Evolutionary conservation across 352 stramenopile species (phyloP).

Genomic region (Peronospora farinosa): DNA sequence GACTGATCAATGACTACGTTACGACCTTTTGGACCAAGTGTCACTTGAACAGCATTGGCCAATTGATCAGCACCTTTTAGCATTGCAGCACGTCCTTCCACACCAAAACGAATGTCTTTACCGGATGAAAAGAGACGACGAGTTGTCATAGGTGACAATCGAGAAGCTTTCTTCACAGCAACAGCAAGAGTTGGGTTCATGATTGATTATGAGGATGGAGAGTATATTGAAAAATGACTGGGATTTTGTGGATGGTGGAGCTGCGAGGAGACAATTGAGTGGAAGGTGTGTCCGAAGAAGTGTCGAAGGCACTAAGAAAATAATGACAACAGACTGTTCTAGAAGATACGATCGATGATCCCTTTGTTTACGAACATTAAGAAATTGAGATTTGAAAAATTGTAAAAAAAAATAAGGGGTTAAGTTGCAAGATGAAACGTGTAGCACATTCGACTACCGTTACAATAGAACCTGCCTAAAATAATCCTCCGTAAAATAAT

Average conservation of each 20-base stretch:
- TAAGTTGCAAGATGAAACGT: too few species aligned
- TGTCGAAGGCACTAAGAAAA: slow-evolving; percentile 15
- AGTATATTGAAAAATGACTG: too few species aligned
- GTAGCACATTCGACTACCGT: too few species aligned
- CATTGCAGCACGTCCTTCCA: slow-evolving; percentile 96
- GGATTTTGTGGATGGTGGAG: slow-evolving; percentile 20
- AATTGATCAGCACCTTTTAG: slow-evolving; percentile 97
- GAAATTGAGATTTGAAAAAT: too few species aligned
- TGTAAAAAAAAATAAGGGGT: too few species aligned
- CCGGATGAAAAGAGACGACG: slow-evolving; percentile 81
- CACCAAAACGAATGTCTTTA: slow-evolving; percentile 99
- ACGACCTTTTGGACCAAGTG: slow-evolving; percentile 98
- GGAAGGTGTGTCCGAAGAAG: slow-evolving; percentile 9
- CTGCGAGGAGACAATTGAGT: slow-evolving; percentile 9
- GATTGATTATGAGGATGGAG: background rate
- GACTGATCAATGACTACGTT: slow-evolving; percentile 99
- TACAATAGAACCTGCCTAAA: too few species aligned
- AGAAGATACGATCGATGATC: slow-evolving; percentile 10
- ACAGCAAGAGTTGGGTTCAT: slow-evolving; percentile 74
- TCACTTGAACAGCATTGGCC: slow-evolving; percentile 99
- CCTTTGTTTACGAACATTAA: slow-evolving; percentile 9
- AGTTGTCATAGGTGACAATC: slow-evolving; percentile 14
- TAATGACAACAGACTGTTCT: slow-evolving; percentile 26
- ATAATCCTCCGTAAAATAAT: too few species aligned
- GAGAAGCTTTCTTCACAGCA: slow-evolving; percentile 57